phyloP scores from a whole-genome alignment of 352 stramenopile genomes.

The Phytophthora colocasiae region DNA sequence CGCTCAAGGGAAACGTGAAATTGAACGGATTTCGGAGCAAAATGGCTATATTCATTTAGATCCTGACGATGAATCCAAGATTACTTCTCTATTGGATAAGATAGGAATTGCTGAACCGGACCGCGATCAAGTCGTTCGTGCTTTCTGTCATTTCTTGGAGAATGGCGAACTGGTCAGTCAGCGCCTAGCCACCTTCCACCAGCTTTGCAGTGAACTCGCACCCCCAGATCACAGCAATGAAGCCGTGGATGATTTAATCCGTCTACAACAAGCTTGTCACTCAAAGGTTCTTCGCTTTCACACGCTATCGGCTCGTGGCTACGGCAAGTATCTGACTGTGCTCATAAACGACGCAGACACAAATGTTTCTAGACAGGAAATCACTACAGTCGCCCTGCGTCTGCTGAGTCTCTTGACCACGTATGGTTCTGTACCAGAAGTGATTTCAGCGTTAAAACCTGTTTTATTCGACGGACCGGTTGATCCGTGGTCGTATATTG shows the following conservation, averaged over 20 bases:
- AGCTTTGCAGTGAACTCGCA: slow-evolving; percentile 34
- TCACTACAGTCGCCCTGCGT: slow-evolving; percentile 63
- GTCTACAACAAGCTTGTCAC: slow-evolving; percentile 46
- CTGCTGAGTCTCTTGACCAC: slow-evolving; percentile 72
- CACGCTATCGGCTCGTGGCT: slow-evolving; percentile 48
- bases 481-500: slow-evolving; percentile 64
- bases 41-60: slow-evolving; percentile 63
- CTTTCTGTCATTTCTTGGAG: slow-evolving; percentile 65
- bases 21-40: slow-evolving; percentile 52
- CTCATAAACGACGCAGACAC: slow-evolving; percentile 11
- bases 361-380: slow-evolving; percentile 31
- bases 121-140: slow-evolving; percentile 42
- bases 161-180: slow-evolving; percentile 49
- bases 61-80: slow-evolving; percentile 44
- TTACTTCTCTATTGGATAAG: slow-evolving; percentile 53
- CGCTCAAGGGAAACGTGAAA: slow-evolving; percentile 46
- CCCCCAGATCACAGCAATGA: slow-evolving; percentile 5
- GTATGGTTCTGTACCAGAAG: slow-evolving; percentile 56
- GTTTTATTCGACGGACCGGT: slow-evolving; percentile 62
- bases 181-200: slow-evolving; percentile 47
- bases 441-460: slow-evolving; percentile 51
- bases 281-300: slow-evolving; percentile 47
- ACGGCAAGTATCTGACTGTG: slow-evolving; percentile 45
- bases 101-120: slow-evolving; percentile 41
- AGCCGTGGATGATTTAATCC: slow-evolving; percentile 37